Base-by-base conservation (phyloP, 2,329 filamentous ascomycete species). In the Cercospora zeina region DNA sequence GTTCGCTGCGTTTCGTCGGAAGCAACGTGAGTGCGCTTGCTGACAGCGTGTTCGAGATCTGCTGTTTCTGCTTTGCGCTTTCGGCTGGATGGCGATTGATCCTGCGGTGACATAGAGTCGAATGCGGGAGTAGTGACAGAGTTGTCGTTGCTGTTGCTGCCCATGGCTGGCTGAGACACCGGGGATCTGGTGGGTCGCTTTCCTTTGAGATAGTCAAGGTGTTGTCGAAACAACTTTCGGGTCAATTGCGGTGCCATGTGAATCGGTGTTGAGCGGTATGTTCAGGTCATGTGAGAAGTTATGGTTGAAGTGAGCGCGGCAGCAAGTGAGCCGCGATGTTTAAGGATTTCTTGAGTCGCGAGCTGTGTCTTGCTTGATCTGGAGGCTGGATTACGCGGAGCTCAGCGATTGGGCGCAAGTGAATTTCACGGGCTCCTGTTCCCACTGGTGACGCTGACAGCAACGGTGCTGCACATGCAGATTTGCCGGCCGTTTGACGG, bases 1-100 rank as follows among this genome's bases (percentile, higher is more conserved):
- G 21, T n/a, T 31, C 27, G 27, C 19, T 45, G 16, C 13, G 13
- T 42, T 27, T 31, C 39, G 5, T 45, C 37, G 24, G 21, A 3
- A 9, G 39, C 42, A 31, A 42, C 50, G 16, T 16, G 24, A 39
- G 37, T n/a, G 51, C 57, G 54, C 39, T 61, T 62, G 45, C 56
- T 59, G n/a, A 24, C 2, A 24, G 58, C 14, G 21, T 61, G 58
- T 47, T 61, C 16, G 13, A 9, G 27, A 55, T 51, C 45, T 31
- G 58, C 36, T 27, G 36, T 13, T 7, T 63, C 54, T 57, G 53
- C 27, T 45, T 61, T 47, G 51, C 56, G 59, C 61, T 57, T 59
- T 31, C 37, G 31, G 21, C 14, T 24, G 19, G 50, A 11, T 37
- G 30, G 27, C 31, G 36, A 39, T 14, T 36, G 13, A 31, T 14